These are phyloP conservation scores for Candida anutae DNA, from an alignment of 1,139 yeast species.

Conservation along the genomic window DNA sequence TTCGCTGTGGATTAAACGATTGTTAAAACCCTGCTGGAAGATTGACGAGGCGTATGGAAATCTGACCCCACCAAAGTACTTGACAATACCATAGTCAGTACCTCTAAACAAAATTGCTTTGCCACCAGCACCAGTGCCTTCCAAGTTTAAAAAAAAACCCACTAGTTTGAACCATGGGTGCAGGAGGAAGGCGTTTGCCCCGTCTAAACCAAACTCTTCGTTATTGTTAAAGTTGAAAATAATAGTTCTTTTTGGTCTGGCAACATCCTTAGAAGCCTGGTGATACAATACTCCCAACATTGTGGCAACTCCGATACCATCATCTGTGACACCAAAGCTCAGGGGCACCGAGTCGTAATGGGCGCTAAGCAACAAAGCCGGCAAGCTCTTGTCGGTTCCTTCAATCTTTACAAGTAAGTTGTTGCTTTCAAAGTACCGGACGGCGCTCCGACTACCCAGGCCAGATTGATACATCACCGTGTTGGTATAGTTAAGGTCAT, in stretches of 20 bases:
- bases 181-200: constrained; percentile 66
- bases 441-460: constrained; percentile 29
- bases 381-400: constrained; percentile 50
- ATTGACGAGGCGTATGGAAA: constrained; percentile 75
- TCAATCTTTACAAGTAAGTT: constrained; percentile 66
- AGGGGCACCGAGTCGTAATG: constrained; percentile 90
- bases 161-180: constrained; percentile 71
- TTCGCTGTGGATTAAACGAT: constrained; percentile 66
- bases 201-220: constrained; percentile 84
- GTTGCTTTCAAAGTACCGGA: constrained; percentile 71
- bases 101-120: constrained; percentile 78
- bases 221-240: constrained; percentile 82
- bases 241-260: constrained; percentile 62
- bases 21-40: constrained; percentile 76
- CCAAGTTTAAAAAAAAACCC: constrained; percentile 68
- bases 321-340: constrained; percentile 85
- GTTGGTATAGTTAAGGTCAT: constrained; percentile 37
- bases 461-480: constrained; percentile 31
- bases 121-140: constrained; percentile 97
- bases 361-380: constrained; percentile 71
- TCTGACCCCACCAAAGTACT: constrained; percentile 38
- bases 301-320: constrained; percentile 87
- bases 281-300: constrained; percentile 62
- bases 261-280: constrained; percentile 27
- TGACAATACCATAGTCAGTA: constrained; percentile 63